Evolutionary conservation across 192 early-diverging fungal genomes (phyloP), one percentile per base, ranked within the genome.

Genomic region (Rhizoclosmatium globosum): DNA sequence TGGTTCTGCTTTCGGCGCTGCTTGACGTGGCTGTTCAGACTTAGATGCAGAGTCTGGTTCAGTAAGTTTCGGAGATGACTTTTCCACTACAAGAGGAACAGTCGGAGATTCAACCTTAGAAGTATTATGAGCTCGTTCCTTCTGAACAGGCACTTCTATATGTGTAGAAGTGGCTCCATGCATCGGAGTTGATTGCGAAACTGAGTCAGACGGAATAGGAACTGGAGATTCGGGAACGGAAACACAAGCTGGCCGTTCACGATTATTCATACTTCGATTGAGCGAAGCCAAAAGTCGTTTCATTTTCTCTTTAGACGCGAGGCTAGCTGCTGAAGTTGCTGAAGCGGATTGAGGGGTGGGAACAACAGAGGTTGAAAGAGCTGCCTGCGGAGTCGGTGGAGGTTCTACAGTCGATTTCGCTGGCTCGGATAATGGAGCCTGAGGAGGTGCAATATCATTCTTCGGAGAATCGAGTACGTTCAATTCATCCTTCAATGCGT

Each of bases 381-480:
- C 21, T 62, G 60, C 9, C 4, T 4, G 4, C 21, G 60, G 6
- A 62, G 4, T 62, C 60, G 60, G 48, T 15, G 44, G 44, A 47
- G 44, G 45, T 47, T 44, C 59, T 21, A 48, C n/a, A n/a, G 38
- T 11, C 6, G 46, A 19, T 69, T 23, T 53, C 6, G 43, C 4
- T 53, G 17, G 15, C 15, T 50, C 15, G 11, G 59, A 3, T 17
- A 56, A 31, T 60, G 59, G 56, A 39, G 71, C 6, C 4, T 6
- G 4, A 6, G 21, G 38, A 23, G 47, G 71, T 38, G 50, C 19
- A 7, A 9, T 60, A 9, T 64, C 4, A 66, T 39, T 2, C 31
- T 46, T 71, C n/a, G n/a, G n/a, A 76, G 38, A 2, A 67, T 47
- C 44, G 23, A 50, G 2, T 74, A 47, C 64, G 75, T n/a, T 17